These are phyloP conservation scores for Candida germanica DNA, from an alignment of 805 yeast genomes.

Conservation along the genomic window DNA sequence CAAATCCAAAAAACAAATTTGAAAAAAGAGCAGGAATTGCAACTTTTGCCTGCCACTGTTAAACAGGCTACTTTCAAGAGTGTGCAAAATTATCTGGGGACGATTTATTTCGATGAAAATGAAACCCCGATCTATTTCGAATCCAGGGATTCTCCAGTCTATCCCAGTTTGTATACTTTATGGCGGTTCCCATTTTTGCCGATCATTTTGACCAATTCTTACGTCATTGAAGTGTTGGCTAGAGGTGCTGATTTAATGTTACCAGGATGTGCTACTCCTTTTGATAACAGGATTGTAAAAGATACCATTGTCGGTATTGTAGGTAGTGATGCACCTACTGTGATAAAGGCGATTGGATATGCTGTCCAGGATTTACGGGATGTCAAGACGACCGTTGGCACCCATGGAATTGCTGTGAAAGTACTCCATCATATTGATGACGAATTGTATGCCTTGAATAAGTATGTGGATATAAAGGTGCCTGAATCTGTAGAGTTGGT, in stretches of 20 bases:
- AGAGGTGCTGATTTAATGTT: constrained; percentile 83
- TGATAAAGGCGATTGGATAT: constrained; percentile 70
- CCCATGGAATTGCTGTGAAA: constrained; percentile 75
- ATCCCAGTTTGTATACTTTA: constrained; percentile 72
- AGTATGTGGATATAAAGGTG: constrained; percentile 34
- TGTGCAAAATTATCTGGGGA: constrained; percentile 51
- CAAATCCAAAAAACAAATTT: constrained; percentile 37
- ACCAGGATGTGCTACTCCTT: constrained; percentile 65
- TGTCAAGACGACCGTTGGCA: constrained; percentile 50
- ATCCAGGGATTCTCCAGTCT: constrained; percentile 47
- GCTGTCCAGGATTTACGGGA: constrained; percentile 48
- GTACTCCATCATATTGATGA: constrained; percentile 70
- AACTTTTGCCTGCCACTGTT: constrained; percentile 49
- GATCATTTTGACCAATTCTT: constrained; percentile 63
- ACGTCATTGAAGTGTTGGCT: constrained; percentile 65
- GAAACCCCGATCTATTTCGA: constrained; percentile 75
- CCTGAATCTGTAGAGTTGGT: constrained; percentile 26
- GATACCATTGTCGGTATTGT: constrained; percentile 75
- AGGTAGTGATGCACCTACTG: constrained; percentile 54
- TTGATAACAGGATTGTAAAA: constrained; percentile 44
- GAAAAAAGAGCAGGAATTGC: constrained; percentile 38
- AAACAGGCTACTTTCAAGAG: constrained; percentile 64
- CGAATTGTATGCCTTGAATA: constrained; percentile 51
- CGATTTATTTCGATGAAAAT: constrained; percentile 59
- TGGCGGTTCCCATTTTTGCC: constrained; percentile 75